Conservation (phyloP, 2,329 filamentous ascomycete species). For the Xylariaceae sp. region DNA sequence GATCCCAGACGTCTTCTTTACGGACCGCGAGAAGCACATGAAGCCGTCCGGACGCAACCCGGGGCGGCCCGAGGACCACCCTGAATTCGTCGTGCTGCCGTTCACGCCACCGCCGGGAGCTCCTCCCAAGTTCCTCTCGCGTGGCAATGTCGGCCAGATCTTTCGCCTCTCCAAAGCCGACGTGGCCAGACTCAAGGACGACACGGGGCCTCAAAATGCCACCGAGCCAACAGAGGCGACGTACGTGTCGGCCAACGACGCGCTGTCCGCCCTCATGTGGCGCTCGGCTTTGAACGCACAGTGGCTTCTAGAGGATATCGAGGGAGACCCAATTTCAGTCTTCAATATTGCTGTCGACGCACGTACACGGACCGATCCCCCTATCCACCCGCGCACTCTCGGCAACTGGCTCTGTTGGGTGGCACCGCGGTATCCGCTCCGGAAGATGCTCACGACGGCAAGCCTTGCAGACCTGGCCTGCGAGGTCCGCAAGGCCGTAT, state of each 20-base stretch:
- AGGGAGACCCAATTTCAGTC: slow-evolving; percentile 25
- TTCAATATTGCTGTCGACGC: slow-evolving; percentile 32
- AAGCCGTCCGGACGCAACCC: slow-evolving; percentile 21
- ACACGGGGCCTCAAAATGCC: slow-evolving; percentile 22
- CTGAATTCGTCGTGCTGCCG: slow-evolving; percentile 24
- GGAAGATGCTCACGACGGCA: slow-evolving; percentile 21
- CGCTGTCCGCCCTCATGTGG: slow-evolving; percentile 30
- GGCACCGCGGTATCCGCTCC: slow-evolving; percentile 18
- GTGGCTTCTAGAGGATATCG: slow-evolving; percentile 21
- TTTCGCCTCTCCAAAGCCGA: slow-evolving; percentile 26
- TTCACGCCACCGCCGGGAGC: slow-evolving; percentile 20
- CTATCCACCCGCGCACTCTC: slow-evolving; percentile 27
- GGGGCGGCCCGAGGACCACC: slow-evolving; percentile 22
- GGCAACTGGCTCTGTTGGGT: slow-evolving; percentile 33
- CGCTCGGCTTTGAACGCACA: slow-evolving; percentile 22
- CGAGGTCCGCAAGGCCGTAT: slow-evolving; percentile 25
- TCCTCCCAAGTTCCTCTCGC: slow-evolving; percentile 26
- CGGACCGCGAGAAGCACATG: slow-evolving; percentile 22
- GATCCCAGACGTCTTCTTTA: slow-evolving; percentile 21
- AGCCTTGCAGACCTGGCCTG: slow-evolving; percentile 27
- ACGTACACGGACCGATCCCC: slow-evolving; percentile 26
- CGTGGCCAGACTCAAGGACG: slow-evolving; percentile 21
- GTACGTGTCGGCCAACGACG: slow-evolving; percentile 28
- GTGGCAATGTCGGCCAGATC: slow-evolving; percentile 23
- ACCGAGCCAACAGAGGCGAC: slow-evolving; percentile 15